Percentiles rank a stretch among this genome's conserved stretches.
Evolutionary conservation across 2,329 filamentous ascomycete species (phyloP).

Genomic region (Fusarium sarcochroum): DNA sequence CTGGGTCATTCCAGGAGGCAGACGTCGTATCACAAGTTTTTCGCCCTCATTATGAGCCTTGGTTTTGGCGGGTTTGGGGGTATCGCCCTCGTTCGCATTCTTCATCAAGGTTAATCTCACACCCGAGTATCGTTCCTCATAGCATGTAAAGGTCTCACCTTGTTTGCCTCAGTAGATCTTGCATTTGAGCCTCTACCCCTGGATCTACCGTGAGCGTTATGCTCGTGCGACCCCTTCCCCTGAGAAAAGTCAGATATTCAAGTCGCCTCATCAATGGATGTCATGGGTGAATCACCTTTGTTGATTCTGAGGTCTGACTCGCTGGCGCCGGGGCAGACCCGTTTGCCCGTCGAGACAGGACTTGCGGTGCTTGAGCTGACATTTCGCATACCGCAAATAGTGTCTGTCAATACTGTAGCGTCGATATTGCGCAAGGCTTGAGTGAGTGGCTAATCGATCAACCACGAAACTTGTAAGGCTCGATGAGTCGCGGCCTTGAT

Average conservation of each 20-base stretch:
- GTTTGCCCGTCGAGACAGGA: conserved; percentile 55
- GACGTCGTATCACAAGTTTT: conserved; percentile 86
- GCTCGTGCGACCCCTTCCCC: conserved; percentile 46
- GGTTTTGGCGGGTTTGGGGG: conserved; percentile 50
- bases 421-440: conserved; percentile 33
- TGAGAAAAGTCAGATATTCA: conserved; percentile 41
- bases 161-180: conserved; percentile 48
- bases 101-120: conserved; percentile 39
- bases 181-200: conserved; percentile 49
- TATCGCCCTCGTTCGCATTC: conserved; percentile 49
- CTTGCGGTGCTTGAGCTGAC: conserved; percentile 54
- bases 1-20: conserved; percentile 88
- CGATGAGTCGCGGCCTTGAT: conserved; percentile 49
- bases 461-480: conserved; percentile 42
- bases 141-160: conserved; percentile 43
- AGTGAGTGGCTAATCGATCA: conserved; percentile 24
- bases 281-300: conserved; percentile 48
- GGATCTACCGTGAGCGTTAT: conserved; percentile 40
- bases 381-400: conserved; percentile 53
- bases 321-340: conserved; percentile 46
- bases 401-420: conserved; percentile 36
- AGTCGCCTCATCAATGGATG: conserved; percentile 15
- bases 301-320: conserved; percentile 47
- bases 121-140: conserved; percentile 11
- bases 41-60: conserved; percentile 67